Evolutionary conservation across 305 asterid genomes (phyloP), one percentile per base, ranked within the genome.

Genomic region (Fraxinus ornus): DNA sequence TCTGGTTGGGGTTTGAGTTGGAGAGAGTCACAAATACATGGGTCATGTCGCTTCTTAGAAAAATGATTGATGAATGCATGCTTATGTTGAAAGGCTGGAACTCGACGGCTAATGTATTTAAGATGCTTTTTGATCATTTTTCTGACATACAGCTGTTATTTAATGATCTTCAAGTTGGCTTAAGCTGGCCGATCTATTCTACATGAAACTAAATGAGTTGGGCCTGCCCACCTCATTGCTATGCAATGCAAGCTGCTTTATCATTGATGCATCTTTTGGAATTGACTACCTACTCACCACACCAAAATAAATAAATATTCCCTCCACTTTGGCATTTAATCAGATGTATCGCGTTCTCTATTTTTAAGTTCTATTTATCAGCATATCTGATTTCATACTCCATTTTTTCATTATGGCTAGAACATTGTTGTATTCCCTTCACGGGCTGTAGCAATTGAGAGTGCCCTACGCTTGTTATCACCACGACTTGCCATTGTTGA

Each of bases 401-500:
- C 62, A 80, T 79, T 85, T 71, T 64, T 62, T 36, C 77, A 72
- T 68, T 80, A 60, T 82, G 81, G 79, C 85, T 73, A 94, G 98
- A 93, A 95, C 79, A 89, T 93, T 84, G 94, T 92, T 81, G 92
- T 93, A 83, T 94, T 94, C 87, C 97, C 98, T 75, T 93, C 98
- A 79, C 91, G 97, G 88, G 86, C 93, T 72, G 97, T 90, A 86
- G 97, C 97, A 35, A 94, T 93, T 82, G 98, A 94, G 89, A 94
- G 94, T 91, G 90, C 92, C 78, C 84, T 95, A 83, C 97, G 94
- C 37, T 84, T 95, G 88, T 91, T 95, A 87, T 92, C 95, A 78
- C 98, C 98, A 32, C 92, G 91, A 74, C 96, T 94, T 22, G 97
- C 98, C 79, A 95, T 95, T 82, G 98, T 93, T 82, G 98, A 95